Base-by-base conservation (phyloP, 257 asterid species). In the Penstemon barbatus region DNA sequence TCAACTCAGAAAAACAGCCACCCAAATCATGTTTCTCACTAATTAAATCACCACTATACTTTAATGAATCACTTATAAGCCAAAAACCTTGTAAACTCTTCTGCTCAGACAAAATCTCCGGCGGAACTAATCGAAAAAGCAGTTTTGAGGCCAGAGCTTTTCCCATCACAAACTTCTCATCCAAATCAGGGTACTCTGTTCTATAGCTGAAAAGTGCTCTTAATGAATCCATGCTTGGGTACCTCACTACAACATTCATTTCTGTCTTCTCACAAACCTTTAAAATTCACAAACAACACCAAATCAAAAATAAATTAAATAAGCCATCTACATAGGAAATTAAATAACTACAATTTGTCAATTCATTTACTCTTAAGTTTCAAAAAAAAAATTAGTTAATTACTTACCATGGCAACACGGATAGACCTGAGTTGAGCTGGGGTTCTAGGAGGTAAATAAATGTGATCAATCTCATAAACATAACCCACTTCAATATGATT, bases 141-240 rank as follows among this genome's bases (percentile, higher is more conserved):
- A 88, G 96, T 70, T 82, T 87, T 4, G 51, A 66, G 0, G 99
- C 96, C 19, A 82, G 64, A 0, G 76, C 78, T 4, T 73, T 61
- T 15, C 84, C 96, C 99, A 90, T 90, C 43, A 85, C 86, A 58
- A 93, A 88, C 76, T 85, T 87, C 80, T 90, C 94, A 10, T 93
- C 99, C 66, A 90, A 66, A 38, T 88, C 82, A 3, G 99, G 99
- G 81, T 88, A 90, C 37, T 91, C 79, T 45, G 45, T 68, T 71
- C 85, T 85, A 77, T 80, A 87, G 78, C 75, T 75, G 71, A 93
- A 87, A 66, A 81, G 89, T 42, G 82, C 83, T 38, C 77, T 77
- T 4, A 93, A 79, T 1, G 97, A 87, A 57, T 84, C 83, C 85
- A 78, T 68, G 67, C 97, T 88, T 6, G 99, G 96, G 76, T 63